These are phyloP conservation scores for Torrubiella hemipterigena DNA, from an alignment of 2,329 filamentous ascomycete species.

Conservation along the genomic window DNA sequence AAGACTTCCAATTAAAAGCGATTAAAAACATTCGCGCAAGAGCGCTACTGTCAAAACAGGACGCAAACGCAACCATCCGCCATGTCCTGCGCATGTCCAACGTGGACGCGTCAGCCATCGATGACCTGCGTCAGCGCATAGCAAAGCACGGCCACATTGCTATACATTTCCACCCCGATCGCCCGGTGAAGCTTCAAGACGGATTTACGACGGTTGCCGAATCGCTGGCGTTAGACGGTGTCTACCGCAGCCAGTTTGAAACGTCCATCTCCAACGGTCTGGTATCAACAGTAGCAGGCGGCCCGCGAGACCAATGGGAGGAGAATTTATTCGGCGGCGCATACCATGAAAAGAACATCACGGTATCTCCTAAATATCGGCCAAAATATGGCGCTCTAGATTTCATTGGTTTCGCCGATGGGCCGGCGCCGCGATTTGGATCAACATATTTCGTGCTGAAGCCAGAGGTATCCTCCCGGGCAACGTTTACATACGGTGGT, in stretches of 20 bases:
- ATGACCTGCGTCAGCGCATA: neutral
- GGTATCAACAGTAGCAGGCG: slow-evolving; percentile 6
- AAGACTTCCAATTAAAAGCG: too few species aligned
- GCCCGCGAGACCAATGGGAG: slow-evolving; percentile 8
- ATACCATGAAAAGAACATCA: neutral
- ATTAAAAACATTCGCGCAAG: slow-evolving; percentile 1
- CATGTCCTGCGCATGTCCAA: slow-evolving; percentile 5
- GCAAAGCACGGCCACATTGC: slow-evolving; percentile 7
- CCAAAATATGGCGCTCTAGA: slow-evolving; percentile 10
- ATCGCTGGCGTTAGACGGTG: slow-evolving; percentile 6
- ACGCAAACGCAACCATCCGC: slow-evolving; percentile 1
- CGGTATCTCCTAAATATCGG: slow-evolving; percentile 4
- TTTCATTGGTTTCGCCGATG: slow-evolving; percentile 8
- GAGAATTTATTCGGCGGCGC: slow-evolving; percentile 1
- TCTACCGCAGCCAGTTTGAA: slow-evolving; percentile 10
- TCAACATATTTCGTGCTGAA: slow-evolving; percentile 10
- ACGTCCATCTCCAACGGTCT: slow-evolving; percentile 11
- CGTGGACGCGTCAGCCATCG: neutral
- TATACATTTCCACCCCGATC: slow-evolving; percentile 11
- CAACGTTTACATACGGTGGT: slow-evolving; percentile 10
- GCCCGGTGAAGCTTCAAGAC: slow-evolving; percentile 4
- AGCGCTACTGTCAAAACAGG: neutral
- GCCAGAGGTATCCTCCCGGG: slow-evolving; percentile 5
- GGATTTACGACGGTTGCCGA: slow-evolving; percentile 5
- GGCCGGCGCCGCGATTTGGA: slow-evolving; percentile 10